A percentile compares a stretch with the other conserved stretches of the same genome.
Evolutionary conservation across 2,329 filamentous ascomycete genomes (phyloP).

Genomic region (Nothomitra cinnamomea): DNA sequence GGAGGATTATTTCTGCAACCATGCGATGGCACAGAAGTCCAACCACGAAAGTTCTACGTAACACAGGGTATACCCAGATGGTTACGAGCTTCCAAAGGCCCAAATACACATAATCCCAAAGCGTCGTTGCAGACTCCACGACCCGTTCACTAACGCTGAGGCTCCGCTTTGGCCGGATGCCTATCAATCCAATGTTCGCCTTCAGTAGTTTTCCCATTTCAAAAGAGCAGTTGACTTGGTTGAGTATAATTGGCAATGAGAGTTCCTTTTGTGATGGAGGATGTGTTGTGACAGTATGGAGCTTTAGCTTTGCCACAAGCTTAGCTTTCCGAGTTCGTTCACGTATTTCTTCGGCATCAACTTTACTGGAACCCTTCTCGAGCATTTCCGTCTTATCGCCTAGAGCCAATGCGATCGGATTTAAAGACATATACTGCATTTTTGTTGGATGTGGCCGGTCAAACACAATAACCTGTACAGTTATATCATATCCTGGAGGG

Average conservation of each 20-base stretch:
- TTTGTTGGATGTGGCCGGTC: conserved; percentile 66
- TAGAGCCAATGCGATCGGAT: conserved; percentile 74
- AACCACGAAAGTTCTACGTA: conserved; percentile 57
- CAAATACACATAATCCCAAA: conserved; percentile 57
- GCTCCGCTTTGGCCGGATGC: conserved; percentile 62
- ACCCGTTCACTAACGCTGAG: conserved; percentile 89
- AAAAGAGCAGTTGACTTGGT: conserved; percentile 90
- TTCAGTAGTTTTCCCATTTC: conserved; percentile 76
- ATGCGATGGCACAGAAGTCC: conserved; percentile 64
- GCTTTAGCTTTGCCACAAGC: conserved; percentile 70
- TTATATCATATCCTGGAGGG: conserved; percentile 43
- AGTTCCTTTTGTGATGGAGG: conserved; percentile 66
- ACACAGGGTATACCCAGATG: conserved; percentile 60
- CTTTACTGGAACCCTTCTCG: conserved; percentile 19
- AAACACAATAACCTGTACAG: conserved; percentile 78
- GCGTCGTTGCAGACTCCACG: conserved; percentile 77
- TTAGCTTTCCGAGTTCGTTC: conserved; percentile 46
- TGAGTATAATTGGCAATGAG: conserved; percentile 63
- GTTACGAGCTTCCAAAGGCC: conserved; percentile 54
- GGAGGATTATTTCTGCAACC: conserved; percentile 61
- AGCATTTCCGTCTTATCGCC: conserved; percentile 33
- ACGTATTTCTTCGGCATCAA: conserved; percentile 56
- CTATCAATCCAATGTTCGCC: conserved; percentile 75
- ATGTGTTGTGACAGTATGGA: conserved; percentile 70
- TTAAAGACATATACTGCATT: conserved; percentile 93